phyloP scores from a whole-genome alignment of 805 yeast genomes.

The Nakazawaea holstii region DNA sequence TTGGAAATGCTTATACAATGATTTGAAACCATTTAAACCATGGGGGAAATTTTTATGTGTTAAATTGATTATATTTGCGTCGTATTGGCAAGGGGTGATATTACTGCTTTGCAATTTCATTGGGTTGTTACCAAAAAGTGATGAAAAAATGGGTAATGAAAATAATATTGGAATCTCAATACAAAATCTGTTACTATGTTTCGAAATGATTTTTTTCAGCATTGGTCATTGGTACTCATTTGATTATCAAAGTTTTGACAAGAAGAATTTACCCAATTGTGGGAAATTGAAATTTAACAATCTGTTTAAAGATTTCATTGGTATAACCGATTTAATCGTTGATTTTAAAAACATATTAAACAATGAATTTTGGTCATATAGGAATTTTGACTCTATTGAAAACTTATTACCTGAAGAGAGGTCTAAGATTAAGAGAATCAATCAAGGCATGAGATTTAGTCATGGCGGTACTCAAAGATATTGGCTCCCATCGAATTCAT shows the following conservation, averaged over 20 bases:
- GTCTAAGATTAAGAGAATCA: conserved; percentile 62
- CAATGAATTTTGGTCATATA: conserved; percentile 74
- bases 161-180: conserved; percentile 48
- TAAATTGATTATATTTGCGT: conserved; percentile 89
- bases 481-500: conserved; percentile 48
- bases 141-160: conserved; percentile 22
- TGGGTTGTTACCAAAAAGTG: conserved; percentile 33
- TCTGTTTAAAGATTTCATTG: conserved; percentile 75
- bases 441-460: conserved; percentile 78
- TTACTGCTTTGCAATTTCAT: conserved; percentile 47
- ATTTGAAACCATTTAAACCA: conserved; percentile 75
- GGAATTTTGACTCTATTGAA: conserved; percentile 78
- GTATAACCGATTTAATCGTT: conserved; percentile 67
- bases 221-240: conserved; percentile 86
- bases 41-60: conserved; percentile 92
- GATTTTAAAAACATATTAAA: conserved; percentile 69
- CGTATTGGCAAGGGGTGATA: conserved; percentile 92
- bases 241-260: conserved; percentile 66
- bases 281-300: conserved; percentile 53
- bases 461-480: conserved; percentile 76
- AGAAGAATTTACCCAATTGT: conserved; percentile 58
- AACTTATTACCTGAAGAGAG: conserved; percentile 59
- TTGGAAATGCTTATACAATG: conserved; percentile 85
- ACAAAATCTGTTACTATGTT: conserved; percentile 74
- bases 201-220: conserved; percentile 83